Evolutionary conservation across 805 yeast genomes (phyloP), one percentile per base, ranked within the genome.

Genomic region (Wickerhamomyces bovis): DNA sequence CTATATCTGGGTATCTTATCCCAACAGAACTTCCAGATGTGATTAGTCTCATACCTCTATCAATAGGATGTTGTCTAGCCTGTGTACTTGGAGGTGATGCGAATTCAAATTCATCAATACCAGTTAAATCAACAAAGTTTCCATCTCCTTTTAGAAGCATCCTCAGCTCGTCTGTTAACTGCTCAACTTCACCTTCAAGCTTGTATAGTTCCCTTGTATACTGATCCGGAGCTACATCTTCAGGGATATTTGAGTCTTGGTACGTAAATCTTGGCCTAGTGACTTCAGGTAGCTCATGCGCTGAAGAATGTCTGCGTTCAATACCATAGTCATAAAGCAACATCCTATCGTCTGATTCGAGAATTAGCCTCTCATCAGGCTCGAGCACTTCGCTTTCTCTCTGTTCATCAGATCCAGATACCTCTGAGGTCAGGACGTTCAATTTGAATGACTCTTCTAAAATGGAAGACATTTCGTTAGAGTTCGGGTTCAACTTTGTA

Each of bases 21-120:
- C 41, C 52, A 35, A 46, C 23, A 3, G 57, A 47, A 20, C 55
- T 53, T 15, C 54, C 55, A 6, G 54, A 44, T n/a, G 55, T 53
- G 10, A 52, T 38, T 33, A 50, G 51, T 22, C 45, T 46, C 16
- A 54, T 38, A 1, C 53, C 47, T 18, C 38, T 16, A 20, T 36
- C 44, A 7, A 41, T 30, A 6, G 47, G 44, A 40, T 35, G 36
- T 16, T n/a, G 18, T 11, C 10, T 35, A 10, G 36, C 9, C 5
- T 18, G 11, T 16, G 36, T 3, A n/a, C 19, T 33, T 33, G 20
- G 36, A 8, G 36, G 36, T 16, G 36, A 18, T 9, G 36, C 9
- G 8, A 18, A 16, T 16, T 11, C 36, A 33, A 18, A n/a, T 16
- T 16, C 11, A 28, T 28, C n/a, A 13, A 28, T 13, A 13, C 13